Conservation (phyloP, 2,329 filamentous ascomycete species). For the Graphiopsis chlorocephala region DNA sequence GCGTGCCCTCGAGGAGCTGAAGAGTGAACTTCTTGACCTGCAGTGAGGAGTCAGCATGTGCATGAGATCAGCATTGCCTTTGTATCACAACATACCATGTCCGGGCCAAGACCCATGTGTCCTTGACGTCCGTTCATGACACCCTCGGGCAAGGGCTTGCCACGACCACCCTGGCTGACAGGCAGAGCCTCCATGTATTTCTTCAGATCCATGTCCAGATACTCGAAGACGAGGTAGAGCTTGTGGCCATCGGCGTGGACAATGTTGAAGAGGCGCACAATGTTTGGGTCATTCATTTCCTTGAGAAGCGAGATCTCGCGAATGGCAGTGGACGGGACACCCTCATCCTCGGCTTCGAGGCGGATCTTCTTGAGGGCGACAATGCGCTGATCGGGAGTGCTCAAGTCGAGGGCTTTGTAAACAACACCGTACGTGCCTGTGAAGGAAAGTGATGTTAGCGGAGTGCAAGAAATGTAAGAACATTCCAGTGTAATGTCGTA, state of each 20-base stretch:
- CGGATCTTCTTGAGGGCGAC: conserved; percentile 95
- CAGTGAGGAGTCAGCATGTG: background rate
- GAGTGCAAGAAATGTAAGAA: background rate
- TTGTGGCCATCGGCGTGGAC: conserved; percentile 94
- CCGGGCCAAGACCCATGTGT: conserved; percentile 69
- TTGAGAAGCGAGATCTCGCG: conserved; percentile 92
- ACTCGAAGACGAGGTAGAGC: conserved; percentile 90
- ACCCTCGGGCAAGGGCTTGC: conserved; percentile 79
- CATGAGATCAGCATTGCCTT: background rate
- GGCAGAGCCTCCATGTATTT: conserved; percentile 94
- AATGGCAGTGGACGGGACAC: conserved; percentile 87
- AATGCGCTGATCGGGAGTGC: conserved; percentile 72
- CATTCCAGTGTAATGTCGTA: conserved; percentile 43
- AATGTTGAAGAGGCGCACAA: conserved; percentile 84
- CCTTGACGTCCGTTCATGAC: conserved; percentile 56
- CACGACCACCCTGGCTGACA: conserved; percentile 77
- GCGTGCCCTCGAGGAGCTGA: conserved; percentile 78
- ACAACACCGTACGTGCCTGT: conserved; percentile 91
- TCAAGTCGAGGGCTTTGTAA: conserved; percentile 87
- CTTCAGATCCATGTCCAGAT: conserved; percentile 86
- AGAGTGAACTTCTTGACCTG: conserved; percentile 86
- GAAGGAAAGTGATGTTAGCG: conserved; percentile 3
- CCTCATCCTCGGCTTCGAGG: conserved; percentile 91
- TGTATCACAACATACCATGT: conserved; percentile 50
- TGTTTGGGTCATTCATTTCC: conserved; percentile 90